Base-by-base conservation (phyloP, 352 stramenopile genomes). In the Halophytophthora batemanensis region DNA sequence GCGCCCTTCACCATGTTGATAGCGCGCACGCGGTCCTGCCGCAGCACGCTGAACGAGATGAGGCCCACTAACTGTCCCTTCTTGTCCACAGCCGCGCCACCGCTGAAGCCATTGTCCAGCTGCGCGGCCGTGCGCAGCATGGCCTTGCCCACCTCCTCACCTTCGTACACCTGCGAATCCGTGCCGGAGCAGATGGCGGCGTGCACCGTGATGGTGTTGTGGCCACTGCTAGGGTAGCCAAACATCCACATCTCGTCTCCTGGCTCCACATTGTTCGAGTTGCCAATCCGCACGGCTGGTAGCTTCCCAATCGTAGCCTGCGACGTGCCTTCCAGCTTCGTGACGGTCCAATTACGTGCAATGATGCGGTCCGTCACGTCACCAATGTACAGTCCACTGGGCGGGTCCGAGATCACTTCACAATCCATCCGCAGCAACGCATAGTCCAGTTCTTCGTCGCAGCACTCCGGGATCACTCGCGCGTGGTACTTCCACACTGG, bases 181-280 rank as follows among this genome's bases (percentile, higher is more conserved):
- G 84, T 94, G 41, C 84, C 84, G 3, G 84, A 94, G 57, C 84
- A 94, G 51, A 94, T 94, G n/a, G 84, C 84, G 50, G 92, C 82
- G 57, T 94, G 84, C 49, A 94, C 84, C 2, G 84, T 94, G 64
- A 94, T 94, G 19, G 84, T 94, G 58, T 94, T 94, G 69, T 94
- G 84, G 17, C 84, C 84, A 39, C 79, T 91, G 60, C 84, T 94
- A 17, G 84, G 84, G 46, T 94, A 94, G 10, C 84, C 84, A 69
- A 94, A 94, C 84, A 94, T 94, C 84, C 84, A 94, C 82, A 94
- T 91, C 50, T 94, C 84, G 53, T 94, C 84, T 21, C 84, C 84
- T 13, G 84, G 84, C 50, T 94, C 84, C 17, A 94, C 74, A 29
- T 92, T 94, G 61, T 94, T 94, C 34, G 84, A 94, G 49, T 94